Evolutionary conservation across 1,284 basidiomycete genomes (phyloP).

Genomic region (Tilletia caries): DNA sequence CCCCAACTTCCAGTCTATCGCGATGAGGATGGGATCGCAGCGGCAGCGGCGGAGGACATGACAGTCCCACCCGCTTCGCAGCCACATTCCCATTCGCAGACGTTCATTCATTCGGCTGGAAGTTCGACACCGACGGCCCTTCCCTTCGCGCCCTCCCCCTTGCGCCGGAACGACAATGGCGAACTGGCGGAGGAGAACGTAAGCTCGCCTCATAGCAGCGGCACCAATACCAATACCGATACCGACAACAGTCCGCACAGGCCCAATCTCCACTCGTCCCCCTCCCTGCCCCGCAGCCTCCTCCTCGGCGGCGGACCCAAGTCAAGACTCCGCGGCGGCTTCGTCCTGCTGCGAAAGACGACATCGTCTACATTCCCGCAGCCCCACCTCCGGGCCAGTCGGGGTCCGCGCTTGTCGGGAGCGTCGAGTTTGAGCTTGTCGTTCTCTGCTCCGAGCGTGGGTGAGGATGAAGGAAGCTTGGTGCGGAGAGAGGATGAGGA

Average conservation of each 20-base stretch:
- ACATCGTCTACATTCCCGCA: conserved; percentile 3
- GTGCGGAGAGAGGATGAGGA: neutral
- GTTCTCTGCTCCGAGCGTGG: neutral
- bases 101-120: neutral
- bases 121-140: neutral
- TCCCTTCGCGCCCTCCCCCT: neutral
- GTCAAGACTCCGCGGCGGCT: neutral
- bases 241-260: too few species aligned
- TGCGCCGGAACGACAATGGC: neutral
- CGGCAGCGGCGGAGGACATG: neutral
- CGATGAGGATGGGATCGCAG: too few species aligned
- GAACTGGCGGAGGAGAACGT: neutral
- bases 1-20: too few species aligned
- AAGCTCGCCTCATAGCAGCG: too few species aligned
- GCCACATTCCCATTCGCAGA: neutral
- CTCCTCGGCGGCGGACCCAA: neutral
- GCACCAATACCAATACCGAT: too few species aligned
- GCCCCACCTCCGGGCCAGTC: too few species aligned
- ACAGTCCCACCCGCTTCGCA: neutral
- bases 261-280: too few species aligned
- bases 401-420: neutral
- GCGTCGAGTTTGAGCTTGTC: neutral
- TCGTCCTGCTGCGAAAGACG: neutral
- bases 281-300: too few species aligned
- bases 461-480: neutral